Evolutionary conservation across 768 basidiomycete genomes (phyloP).

Genomic region (Tricholoma hemisulphureum): DNA sequence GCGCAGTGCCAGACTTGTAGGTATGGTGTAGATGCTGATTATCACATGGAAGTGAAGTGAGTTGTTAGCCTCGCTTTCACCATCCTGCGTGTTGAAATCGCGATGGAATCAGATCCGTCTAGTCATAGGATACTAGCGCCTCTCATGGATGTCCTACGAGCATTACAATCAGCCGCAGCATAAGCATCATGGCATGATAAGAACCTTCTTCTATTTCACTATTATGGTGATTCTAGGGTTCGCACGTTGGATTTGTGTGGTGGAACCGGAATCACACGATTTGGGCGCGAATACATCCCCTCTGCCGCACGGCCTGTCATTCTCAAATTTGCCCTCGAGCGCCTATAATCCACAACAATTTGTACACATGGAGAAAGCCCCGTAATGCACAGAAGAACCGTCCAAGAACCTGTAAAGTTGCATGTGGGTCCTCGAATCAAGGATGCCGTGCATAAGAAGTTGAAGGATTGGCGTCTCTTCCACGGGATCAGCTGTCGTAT

Average conservation of each 20-base stretch:
- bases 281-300: too few species aligned
- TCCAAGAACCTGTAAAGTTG: too few species aligned
- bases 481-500: conserved; percentile 34
- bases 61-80: not conserved
- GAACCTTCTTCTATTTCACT: too few species aligned
- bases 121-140: not conserved
- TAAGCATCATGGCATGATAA: not conserved
- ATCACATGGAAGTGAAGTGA: not conserved
- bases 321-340: too few species aligned
- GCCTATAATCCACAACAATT: too few species aligned
- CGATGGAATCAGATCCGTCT: not conserved
- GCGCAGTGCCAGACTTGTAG: not conserved
- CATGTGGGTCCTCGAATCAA: conserved; percentile 39
- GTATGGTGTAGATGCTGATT: not conserved
- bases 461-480: conserved; percentile 41
- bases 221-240: too few species aligned
- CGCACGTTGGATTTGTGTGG: too few species aligned
- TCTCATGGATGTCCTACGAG: not conserved
- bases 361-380: too few species aligned
- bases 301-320: too few species aligned
- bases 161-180: not conserved
- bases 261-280: too few species aligned
- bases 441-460: conserved; percentile 31
- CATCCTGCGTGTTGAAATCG: not conserved
- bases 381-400: too few species aligned